These are phyloP conservation scores for Beauveria sp. DNA, from an alignment of 2,329 filamentous ascomycete species.

Conservation along the genomic window DNA sequence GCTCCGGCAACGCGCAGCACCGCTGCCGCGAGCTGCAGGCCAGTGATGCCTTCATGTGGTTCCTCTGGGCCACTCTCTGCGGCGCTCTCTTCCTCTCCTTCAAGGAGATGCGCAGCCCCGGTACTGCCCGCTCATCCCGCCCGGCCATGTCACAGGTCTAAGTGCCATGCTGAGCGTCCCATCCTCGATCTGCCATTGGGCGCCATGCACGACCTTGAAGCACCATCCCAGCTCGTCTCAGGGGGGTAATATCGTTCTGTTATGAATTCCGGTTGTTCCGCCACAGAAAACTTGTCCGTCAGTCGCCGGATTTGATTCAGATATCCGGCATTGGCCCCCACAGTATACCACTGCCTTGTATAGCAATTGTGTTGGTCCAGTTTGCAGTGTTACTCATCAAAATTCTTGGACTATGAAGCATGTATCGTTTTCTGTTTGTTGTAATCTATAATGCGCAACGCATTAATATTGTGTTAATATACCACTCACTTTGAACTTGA, in stretches of 20 bases:
- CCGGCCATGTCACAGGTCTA: conserved; percentile 51
- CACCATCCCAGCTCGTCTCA: background rate
- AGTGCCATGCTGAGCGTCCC: conserved; percentile 1
- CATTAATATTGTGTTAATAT: background rate
- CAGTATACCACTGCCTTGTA: background rate
- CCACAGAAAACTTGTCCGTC: background rate
- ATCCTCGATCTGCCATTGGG: background rate
- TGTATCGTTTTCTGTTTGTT: background rate
- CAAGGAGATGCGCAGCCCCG: conserved; percentile 39
- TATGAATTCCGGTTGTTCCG: background rate
- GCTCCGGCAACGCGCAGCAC: conserved; percentile 50
- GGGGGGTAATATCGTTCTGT: background rate
- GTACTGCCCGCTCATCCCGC: conserved; percentile 34
- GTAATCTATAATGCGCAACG: background rate
- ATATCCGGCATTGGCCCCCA: too few relatives aligned
- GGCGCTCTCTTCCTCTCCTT: conserved; percentile 49
- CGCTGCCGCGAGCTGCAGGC: conserved; percentile 72
- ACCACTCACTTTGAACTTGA: background rate
- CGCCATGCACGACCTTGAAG: background rate
- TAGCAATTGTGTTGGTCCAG: background rate
- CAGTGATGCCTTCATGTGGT: conserved; percentile 69
- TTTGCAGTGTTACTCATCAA: background rate
- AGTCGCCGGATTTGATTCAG: too few relatives aligned
- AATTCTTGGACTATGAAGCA: too few relatives aligned
- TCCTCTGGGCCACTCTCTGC: conserved; percentile 58